Conservation (phyloP, 2,329 filamentous ascomycete genomes). For the Colletotrichum tropicicola region DNA sequence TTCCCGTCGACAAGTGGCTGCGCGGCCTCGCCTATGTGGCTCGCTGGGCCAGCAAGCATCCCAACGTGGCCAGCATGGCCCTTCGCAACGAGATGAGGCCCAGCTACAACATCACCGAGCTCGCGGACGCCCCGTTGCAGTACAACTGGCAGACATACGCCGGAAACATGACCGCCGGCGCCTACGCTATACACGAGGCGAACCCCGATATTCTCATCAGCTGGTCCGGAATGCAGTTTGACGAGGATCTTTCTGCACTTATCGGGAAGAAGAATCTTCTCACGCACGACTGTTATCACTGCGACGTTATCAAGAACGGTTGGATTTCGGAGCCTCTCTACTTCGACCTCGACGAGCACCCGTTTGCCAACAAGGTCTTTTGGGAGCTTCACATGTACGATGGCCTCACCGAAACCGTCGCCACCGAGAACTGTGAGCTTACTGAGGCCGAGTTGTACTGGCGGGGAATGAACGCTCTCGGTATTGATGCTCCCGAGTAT, state of each 20-base stretch:
- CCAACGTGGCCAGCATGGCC: constrained; percentile 50
- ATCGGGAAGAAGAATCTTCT: constrained; percentile 53
- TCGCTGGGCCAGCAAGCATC: constrained; percentile 52
- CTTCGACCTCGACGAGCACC: constrained; percentile 53
- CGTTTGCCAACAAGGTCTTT: constrained; percentile 56
- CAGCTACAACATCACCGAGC: constrained; percentile 49
- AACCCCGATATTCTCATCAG: constrained; percentile 63
- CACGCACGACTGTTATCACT: constrained; percentile 37
- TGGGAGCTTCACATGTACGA: constrained; percentile 48
- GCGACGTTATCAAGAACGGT: background rate
- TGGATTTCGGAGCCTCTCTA: constrained; percentile 40
- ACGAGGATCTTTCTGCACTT: constrained; percentile 61
- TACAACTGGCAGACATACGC: constrained; percentile 69
- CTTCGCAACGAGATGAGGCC: constrained; percentile 64
- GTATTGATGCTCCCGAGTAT: constrained; percentile 49
- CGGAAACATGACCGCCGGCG: constrained; percentile 54
- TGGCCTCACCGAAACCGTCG: constrained; percentile 44
- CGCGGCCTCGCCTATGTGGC: constrained; percentile 69
- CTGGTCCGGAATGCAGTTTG: constrained; percentile 65
- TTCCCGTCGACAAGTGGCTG: constrained; percentile 66
- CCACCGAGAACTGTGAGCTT: constrained; percentile 55
- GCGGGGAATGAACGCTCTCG: constrained; percentile 57
- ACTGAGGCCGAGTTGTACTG: constrained; percentile 57
- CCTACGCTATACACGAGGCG: constrained; percentile 56
- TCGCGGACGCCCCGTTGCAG: constrained; percentile 38